Evolutionary conservation across 805 yeast species (phyloP).

Genomic region (Candida quercuum): DNA sequence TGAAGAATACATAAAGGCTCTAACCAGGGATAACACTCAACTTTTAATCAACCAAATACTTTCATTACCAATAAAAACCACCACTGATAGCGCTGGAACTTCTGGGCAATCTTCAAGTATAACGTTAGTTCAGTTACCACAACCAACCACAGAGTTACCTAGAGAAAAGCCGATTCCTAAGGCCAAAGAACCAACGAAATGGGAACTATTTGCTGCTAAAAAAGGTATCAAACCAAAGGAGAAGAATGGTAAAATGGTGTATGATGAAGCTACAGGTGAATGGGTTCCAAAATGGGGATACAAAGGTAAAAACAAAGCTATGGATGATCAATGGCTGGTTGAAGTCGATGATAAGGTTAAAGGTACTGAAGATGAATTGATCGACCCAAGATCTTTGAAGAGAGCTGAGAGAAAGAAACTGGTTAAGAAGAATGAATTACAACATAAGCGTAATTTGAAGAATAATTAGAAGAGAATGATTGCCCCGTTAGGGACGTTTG

Average conservation of each 20-base stretch:
- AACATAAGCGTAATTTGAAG: constrained; percentile 75
- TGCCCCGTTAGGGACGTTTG: too few species aligned
- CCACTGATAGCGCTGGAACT: constrained; percentile 64
- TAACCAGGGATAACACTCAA: constrained; percentile 91
- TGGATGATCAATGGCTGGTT: constrained; percentile 92
- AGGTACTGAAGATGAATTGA: constrained; percentile 53
- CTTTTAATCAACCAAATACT: constrained; percentile 84
- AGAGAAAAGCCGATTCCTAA: constrained; percentile 95
- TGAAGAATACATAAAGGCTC: constrained; percentile 57
- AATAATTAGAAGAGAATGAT: too few species aligned
- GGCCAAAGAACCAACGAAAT: constrained; percentile 85
- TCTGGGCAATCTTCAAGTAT: constrained; percentile 64
- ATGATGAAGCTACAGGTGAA: constrained; percentile 82
- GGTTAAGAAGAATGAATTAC: constrained; percentile 77
- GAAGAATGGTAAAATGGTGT: constrained; percentile 83
- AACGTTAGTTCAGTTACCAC: constrained; percentile 82
- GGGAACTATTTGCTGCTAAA: constrained; percentile 95
- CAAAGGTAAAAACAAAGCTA: constrained; percentile 82
- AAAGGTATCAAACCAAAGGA: constrained; percentile 92
- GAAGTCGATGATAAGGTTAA: constrained; percentile 79
- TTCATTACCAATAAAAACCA: constrained; percentile 82
- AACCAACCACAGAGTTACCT: constrained; percentile 75
- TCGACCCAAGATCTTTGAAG: constrained; percentile 80
- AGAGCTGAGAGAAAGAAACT: constrained; percentile 82
- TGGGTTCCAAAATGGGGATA: constrained; percentile 99